Percentiles rank a stretch among this genome's conserved stretches.
These are phyloP conservation scores for Apiospora koreana DNA, from an alignment of 2,329 filamentous ascomycete species.

Conservation along the genomic window DNA sequence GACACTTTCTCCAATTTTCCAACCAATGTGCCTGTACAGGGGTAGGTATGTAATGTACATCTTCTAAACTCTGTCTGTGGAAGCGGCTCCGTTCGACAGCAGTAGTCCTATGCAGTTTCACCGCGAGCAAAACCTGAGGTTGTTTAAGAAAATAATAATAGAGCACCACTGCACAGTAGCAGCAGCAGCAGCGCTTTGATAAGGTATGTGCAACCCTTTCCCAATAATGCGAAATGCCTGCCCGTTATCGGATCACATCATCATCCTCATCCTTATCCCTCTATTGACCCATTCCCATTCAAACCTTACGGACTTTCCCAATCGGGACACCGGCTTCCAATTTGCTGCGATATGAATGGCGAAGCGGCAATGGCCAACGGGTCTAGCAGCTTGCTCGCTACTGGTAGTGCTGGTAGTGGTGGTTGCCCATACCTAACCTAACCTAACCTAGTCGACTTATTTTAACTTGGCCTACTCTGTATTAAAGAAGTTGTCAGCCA, in stretches of 20 bases:
- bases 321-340: not conserved
- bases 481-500: not conserved
- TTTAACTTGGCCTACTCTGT: not conserved
- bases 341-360: constrained; percentile 3
- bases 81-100: not conserved
- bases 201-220: not conserved
- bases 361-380: not conserved
- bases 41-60: too few species aligned
- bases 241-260: constrained; percentile 6
- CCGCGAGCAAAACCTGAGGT: not conserved
- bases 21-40: too few species aligned
- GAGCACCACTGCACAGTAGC: too few species aligned
- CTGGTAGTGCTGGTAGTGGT: too few species aligned
- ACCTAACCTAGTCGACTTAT: too few species aligned
- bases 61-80: not conserved
- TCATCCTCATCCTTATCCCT: not conserved
- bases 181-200: not conserved
- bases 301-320: not conserved
- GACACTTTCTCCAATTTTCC: constrained; percentile 1
- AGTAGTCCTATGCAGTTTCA: not conserved
- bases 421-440: too few species aligned
- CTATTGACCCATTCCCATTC: not conserved
- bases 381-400: not conserved
- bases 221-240: not conserved
- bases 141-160: not conserved